phyloP scores from a whole-genome alignment of 805 yeast species.

The Candida qinlingensis region DNA sequence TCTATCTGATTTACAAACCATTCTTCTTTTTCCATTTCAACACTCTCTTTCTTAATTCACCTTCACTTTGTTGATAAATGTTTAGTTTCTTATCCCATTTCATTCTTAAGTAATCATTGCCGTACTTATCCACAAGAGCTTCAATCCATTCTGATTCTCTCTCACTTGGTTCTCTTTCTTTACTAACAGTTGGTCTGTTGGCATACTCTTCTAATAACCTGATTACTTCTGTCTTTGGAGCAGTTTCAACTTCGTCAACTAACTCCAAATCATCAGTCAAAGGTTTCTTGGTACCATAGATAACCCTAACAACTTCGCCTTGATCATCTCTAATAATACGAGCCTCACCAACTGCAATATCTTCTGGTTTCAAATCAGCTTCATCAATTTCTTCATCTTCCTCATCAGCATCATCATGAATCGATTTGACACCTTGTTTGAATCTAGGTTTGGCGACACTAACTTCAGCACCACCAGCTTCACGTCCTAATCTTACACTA shows the following conservation, averaged over 20 bases:
- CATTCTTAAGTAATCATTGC: conserved; percentile 87
- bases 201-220: conserved; percentile 64
- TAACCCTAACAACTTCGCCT: conserved; percentile 60
- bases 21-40: conserved; percentile 58
- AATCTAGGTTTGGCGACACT: conserved; percentile 34
- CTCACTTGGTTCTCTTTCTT: conserved; percentile 54
- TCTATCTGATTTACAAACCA: conserved; percentile 7
- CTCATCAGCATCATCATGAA: conserved; percentile 20
- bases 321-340: conserved; percentile 64
- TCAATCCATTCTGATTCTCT: conserved; percentile 74
- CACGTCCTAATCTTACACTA: conserved; percentile 53
- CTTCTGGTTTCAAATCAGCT: conserved; percentile 35
- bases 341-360: conserved; percentile 77
- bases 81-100: conserved; percentile 86
- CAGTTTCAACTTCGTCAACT: conserved; percentile 25
- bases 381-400: conserved; percentile 15
- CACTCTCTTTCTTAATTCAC: conserved; percentile 72
- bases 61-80: conserved; percentile 76
- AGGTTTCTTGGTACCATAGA: conserved; percentile 60
- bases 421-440: conserved; percentile 22
- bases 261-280: conserved; percentile 29
- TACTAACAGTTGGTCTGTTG: conserved; percentile 30
- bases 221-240: conserved; percentile 51
- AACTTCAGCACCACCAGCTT: conserved; percentile 81
- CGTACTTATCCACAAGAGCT: conserved; percentile 65